Base-by-base conservation (phyloP, 495 filamentous ascomycete genomes). In the Umbilicaria muhlenbergii region DNA sequence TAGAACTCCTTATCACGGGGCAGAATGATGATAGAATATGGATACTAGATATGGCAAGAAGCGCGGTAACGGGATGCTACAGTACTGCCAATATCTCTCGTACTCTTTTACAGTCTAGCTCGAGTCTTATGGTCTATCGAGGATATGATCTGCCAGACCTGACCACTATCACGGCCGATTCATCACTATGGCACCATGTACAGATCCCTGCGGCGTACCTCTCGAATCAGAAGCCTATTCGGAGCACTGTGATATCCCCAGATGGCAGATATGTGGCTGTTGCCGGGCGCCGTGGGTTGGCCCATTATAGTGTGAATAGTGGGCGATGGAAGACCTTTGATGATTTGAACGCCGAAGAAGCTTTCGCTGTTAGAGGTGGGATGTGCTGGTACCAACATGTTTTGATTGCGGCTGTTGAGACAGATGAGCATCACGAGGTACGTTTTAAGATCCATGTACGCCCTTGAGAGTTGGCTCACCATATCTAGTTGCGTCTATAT, bases 381-480 rank as follows among this genome's bases (percentile, higher is more conserved):
- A 93, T 99, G 86, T 94, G 87, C 53, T 99, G 92, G 92, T 85
- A 88, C 53, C 88, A 92, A 43, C 92, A 99, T 59, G 83, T 96
- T 17, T 63, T 99, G 14, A 83, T 99, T 45, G 86, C 86, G 35
- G 86, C 89, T n/a, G 79, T 94, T 28, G 92, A 96, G 58, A 75
- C 77, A 38, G 81, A 84, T 49, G 76, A 77, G 46, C 76, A 77
- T 15, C 86, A 87, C 55, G 83, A 94, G 70, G 78, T 79, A 57
- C 48, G 54, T 54, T 36, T 35, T 16, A 18, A 12, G 3, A 34
- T 15, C 0, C 38, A 5, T 19, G 3, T 24, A 8, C 13, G 12
- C 21, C 18, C 19, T 32, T n/a, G 16, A 40, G 13, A 5, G 13
- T 16, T 44, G 24, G 24, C 24, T 28, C 8, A 28, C 6, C 28